Conservation (phyloP, 257 asterid species). For the Forsythia suspensa region DNA sequence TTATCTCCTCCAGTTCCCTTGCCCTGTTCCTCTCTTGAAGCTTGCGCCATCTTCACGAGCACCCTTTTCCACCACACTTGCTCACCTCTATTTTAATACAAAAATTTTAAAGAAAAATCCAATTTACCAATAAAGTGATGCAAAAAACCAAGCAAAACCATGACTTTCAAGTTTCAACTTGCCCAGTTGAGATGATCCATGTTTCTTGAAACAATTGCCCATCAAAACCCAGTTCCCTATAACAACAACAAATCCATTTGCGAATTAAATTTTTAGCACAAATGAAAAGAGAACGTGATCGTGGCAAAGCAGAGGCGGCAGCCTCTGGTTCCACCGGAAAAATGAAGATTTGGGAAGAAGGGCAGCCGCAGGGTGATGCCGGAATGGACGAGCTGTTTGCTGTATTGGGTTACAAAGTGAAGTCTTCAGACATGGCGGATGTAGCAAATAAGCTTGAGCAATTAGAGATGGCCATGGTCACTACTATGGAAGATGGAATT, state of each 20-base stretch:
- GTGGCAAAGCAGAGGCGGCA: slow-evolving; percentile 30
- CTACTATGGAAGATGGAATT: slow-evolving; percentile 53
- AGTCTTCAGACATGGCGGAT: slow-evolving; percentile 78
- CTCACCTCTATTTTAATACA: not conserved
- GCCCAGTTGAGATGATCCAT: slow-evolving; percentile 40
- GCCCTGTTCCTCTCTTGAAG: slow-evolving; percentile 50
- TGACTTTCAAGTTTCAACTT: slow-evolving; percentile 27
- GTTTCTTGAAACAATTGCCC: slow-evolving; percentile 35
- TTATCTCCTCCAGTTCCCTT: slow-evolving; percentile 36
- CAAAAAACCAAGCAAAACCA: slow-evolving; percentile 35
- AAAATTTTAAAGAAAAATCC: not conserved
- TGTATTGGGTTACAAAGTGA: slow-evolving; percentile 74
- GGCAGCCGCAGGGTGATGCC: slow-evolving; percentile 46
- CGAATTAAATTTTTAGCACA: not conserved
- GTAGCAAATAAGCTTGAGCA: slow-evolving; percentile 78
- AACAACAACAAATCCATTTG: not conserved
- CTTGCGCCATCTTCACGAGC: slow-evolving; percentile 51
- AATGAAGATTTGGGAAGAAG: slow-evolving; percentile 55
- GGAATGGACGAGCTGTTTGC: slow-evolving; percentile 87
- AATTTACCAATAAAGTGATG: slow-evolving; percentile 13
- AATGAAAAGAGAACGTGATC: slow-evolving; percentile 80
- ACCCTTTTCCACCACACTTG: slow-evolving; percentile 17
- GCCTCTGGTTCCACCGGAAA: slow-evolving; percentile 28
- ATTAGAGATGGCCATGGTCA: slow-evolving; percentile 76
- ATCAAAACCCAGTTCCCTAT: slow-evolving; percentile 5